Evolutionary conservation across 345 rosid species (phyloP), one percentile per base, ranked within the genome.

Genomic region (Salix brachista): DNA sequence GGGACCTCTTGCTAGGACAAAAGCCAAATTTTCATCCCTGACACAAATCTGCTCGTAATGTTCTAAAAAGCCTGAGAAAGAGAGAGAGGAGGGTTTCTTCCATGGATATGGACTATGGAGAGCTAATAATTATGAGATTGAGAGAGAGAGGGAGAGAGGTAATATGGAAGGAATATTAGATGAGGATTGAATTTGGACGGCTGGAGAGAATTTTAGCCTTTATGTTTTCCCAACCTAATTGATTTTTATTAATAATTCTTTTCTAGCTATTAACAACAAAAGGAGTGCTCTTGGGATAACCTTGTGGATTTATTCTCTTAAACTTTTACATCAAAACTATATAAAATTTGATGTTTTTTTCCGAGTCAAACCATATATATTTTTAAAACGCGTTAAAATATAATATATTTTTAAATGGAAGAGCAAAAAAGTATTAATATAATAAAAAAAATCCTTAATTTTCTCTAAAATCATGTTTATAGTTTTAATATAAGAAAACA

Each of bases 131-230:
- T 60, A 37, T 30, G 26, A 58, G 41, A 65, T n/a, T 52, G 44
- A 6, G 61, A 23, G 54, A 37, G 74, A 39, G 64, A 69, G 42
- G 42, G 81, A 56, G 61, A 67, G 52, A 39, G 39, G 8, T 23
- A 19, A 41, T 28, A 23, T 11, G 26, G 42, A 65, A 67, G 34
- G 67, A 65, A 48, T 69, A 37, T 66, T 82, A n/a, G 76, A 72
- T 26, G 66, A 30, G 66, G 83, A 78, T 78, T 75, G 75, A 65
- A 75, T 70, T 71, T 75, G 84, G 83, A 78, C 67, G 84, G 86
- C 82, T 42, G 50, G 26, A 74, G 81, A 77, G 80, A 69, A 79
- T 65, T 75, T 80, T 66, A 76, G 77, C 62, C 65, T 72, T 67
- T 60, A 30, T 58, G 62, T 58, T 58, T 58, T 58, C 28, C 14